Evolutionary conservation across 768 basidiomycete species (phyloP), one percentile per base, ranked within the genome.

Genomic region (Gautieria morchelliformis): DNA sequence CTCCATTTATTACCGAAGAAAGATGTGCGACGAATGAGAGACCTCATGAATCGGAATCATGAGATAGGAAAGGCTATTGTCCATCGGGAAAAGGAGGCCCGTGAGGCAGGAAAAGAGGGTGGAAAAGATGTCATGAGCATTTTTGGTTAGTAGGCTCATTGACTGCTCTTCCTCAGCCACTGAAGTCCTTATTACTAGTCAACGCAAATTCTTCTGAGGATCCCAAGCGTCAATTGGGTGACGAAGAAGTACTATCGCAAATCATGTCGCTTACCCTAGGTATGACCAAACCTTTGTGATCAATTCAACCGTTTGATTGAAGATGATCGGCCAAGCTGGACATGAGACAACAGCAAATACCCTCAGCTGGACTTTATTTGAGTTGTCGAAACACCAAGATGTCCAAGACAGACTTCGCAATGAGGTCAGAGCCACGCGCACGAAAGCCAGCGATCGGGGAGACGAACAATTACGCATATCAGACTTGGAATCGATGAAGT

Each of bases 291-390:
- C 30, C 5, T 20, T 4, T 30, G 50, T 41, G 17, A 40, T 54
- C 46, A 54, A 17, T 30, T 19, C 22, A 27, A 32, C 10, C 6
- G 15, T 2, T 10, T 19, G 42, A 37, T 53, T 68, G 48, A 27
- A 27, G 27, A 27, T 27, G 27, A 5, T 27, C 27, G 63, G 70
- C 40, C 60, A 67, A 20, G 67, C 68, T 12, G 71, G 71, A 1
- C 69, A 86, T 64, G 85, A 84, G 64, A 85, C 84, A 3, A 82
- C 78, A 52, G 77, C 84, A 3, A 80, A 75, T 37, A 73, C 78
- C 3, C 52, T 84, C 33, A 73, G 74, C 56, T 89, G 84, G 83
- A 74, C 78, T 6, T 68, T 89, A 8, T 71, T 83, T 53, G 81
- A 84, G 61, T 73, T 92, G 5, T 78, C 83, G 4, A 75, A 72